Conservation (phyloP, 2,329 filamentous ascomycete genomes). For the Neopestalotiopsis sp. region DNA sequence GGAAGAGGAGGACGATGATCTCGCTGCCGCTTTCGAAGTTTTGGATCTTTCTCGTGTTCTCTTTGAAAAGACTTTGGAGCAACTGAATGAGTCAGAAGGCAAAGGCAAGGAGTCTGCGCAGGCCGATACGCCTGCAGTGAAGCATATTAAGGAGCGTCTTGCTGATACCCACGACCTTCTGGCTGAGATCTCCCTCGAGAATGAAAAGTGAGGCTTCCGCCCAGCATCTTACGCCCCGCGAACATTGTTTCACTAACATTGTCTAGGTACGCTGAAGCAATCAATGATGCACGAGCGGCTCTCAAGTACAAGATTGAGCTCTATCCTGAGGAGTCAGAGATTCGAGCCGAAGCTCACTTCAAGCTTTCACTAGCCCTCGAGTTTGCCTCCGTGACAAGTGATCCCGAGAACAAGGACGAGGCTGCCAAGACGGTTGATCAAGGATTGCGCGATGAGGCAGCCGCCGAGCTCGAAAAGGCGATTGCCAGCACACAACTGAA, state of each 20-base stretch:
- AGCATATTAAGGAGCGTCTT: constrained; percentile 81
- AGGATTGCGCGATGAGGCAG: constrained; percentile 72
- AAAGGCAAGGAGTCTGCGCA: constrained; percentile 48
- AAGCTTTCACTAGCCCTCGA: constrained; percentile 95
- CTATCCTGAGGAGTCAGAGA: constrained; percentile 79
- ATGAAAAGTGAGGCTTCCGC: constrained; percentile 67
- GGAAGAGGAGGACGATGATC: constrained; percentile 73
- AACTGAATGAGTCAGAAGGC: constrained; percentile 44
- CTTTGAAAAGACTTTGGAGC: constrained; percentile 61
- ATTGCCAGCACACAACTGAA: constrained; percentile 76
- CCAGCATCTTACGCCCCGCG: not conserved
- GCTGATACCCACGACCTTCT: constrained; percentile 94
- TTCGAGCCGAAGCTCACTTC: constrained; percentile 93
- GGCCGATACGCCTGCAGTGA: constrained; percentile 46
- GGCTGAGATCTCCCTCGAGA: constrained; percentile 96
- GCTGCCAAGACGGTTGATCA: constrained; percentile 66
- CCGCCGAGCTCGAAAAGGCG: constrained; percentile 73
- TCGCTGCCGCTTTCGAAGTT: constrained; percentile 82
- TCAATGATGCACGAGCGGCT: constrained; percentile 79
- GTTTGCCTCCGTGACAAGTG: constrained; percentile 80
- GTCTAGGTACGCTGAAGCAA: constrained; percentile 78
- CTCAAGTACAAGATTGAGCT: constrained; percentile 81
- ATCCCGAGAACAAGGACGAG: constrained; percentile 53
- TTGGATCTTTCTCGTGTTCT: constrained; percentile 79
- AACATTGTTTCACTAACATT: constrained; percentile 25